A percentile compares a stretch with the other conserved stretches of the same genome.
Conservation (phyloP, 164 flowering plant species). For the Houttuynia cordata region DNA sequence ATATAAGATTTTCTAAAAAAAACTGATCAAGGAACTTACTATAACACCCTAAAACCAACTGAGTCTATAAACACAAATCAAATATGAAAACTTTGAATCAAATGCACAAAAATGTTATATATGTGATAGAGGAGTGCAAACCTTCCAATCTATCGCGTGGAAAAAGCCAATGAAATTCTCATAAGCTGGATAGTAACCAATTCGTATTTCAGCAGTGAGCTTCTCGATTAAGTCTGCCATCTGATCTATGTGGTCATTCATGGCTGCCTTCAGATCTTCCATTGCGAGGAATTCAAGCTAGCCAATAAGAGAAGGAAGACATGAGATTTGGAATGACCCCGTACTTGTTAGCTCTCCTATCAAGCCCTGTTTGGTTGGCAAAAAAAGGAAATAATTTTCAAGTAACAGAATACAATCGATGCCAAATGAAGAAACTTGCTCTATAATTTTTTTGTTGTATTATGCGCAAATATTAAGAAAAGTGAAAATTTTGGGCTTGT, state of each 20-base stretch:
- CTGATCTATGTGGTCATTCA: constrained; percentile 57
- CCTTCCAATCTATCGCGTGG: constrained; percentile 97
- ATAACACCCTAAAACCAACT: not conserved
- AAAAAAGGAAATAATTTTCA: too few relatives aligned
- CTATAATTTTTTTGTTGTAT: too few relatives aligned
- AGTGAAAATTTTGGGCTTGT: too few relatives aligned
- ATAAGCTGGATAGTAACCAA: constrained; percentile 63
- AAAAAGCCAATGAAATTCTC: constrained; percentile 85
- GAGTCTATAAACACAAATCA: not conserved
- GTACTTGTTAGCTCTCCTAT: too few relatives aligned
- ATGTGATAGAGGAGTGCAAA: constrained; percentile 5
- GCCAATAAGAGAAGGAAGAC: not conserved
- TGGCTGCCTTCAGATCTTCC: constrained; percentile 53
- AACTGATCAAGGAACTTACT: not conserved
- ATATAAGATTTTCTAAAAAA: too few relatives aligned
- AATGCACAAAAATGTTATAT: too few relatives aligned
- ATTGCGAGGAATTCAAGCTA: constrained; percentile 11
- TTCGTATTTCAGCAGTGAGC: constrained; percentile 49
- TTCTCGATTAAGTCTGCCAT: constrained; percentile 72
- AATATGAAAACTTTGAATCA: too few relatives aligned
- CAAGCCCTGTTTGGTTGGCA: too few relatives aligned
- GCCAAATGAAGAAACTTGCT: too few relatives aligned
- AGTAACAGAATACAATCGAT: too few relatives aligned
- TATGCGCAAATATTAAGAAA: too few relatives aligned
- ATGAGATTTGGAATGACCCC: too few relatives aligned